Base-by-base conservation (phyloP, 352 stramenopile genomes). In the Globisporangium iwayamae region DNA sequence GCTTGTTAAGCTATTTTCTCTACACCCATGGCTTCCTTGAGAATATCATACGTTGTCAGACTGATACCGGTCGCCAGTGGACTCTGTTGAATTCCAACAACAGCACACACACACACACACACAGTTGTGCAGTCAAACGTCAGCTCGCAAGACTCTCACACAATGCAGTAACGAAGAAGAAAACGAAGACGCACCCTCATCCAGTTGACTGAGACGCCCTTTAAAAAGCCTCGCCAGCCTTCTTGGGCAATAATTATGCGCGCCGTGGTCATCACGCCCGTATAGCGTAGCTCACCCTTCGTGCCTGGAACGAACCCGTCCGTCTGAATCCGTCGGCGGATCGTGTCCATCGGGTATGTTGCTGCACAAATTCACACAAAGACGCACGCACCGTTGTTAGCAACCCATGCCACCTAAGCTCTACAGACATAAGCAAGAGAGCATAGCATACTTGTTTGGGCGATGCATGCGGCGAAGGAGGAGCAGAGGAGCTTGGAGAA, bases 201-300 rank as follows among this genome's bases (percentile, higher is more conserved):
- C 87, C 87, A 95, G 56, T 93, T 95, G 62, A 95, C 83, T 0
- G 81, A 91, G 39, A 93, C 85, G 28, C 87, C 87, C 68, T 95
- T 95, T 72, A 93, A 95, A 28, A 95, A 82, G 1, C 87, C 85
- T 50, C 85, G 76, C 80, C 80, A 91, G 28, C 87, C 85, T 81
- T 95, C 87, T 41, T 87, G 72, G 14, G 72, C 58, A 54, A 93
- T 53, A 63, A 95, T 93, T 54, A 93, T 78, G 10, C 74, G 80
- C 4, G 79, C 81, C 16, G 85, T 93, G 20, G 78, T 79, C 45
- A 78, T 48, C 20, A 95, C 73, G 60, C 83, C 78, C 7, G 79
- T 90, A 70, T 95, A 95, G 59, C 78, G 76, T 20, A 79, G 68
- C 71, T 76, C 68, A 3, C 52, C 65, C 11, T 73, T 56, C 2